These are phyloP conservation scores for Camptophora hylomeconis DNA, from an alignment of 2,329 filamentous ascomycete genomes.

Conservation along the genomic window DNA sequence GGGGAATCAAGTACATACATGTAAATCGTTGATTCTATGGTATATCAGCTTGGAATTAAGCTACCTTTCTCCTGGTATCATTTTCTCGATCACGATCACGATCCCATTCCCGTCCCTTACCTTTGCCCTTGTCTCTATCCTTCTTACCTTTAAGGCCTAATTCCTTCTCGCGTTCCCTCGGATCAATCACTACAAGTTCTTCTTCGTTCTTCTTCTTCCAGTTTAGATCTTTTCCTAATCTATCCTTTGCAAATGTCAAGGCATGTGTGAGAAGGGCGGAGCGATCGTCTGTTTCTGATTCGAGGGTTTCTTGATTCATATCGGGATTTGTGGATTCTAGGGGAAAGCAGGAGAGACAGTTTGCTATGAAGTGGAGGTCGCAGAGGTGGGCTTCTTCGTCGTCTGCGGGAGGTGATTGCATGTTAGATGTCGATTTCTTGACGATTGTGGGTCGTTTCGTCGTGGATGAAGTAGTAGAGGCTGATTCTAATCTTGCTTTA, in stretches of 20 bases:
- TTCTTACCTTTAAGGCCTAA: slow-evolving; percentile 45
- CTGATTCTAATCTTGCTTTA: slow-evolving; percentile 55
- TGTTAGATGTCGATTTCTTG: slow-evolving; percentile 7
- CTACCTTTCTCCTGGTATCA: too few species aligned
- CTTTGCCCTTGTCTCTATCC: slow-evolving; percentile 21
- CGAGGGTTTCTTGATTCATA: slow-evolving; percentile 41
- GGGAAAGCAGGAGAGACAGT: slow-evolving; percentile 92
- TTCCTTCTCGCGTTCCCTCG: slow-evolving; percentile 65
- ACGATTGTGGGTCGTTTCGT: slow-evolving; percentile 2
- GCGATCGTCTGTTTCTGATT: slow-evolving; percentile 38
- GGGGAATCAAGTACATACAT: too few species aligned
- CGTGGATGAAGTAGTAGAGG: slow-evolving; percentile 11
- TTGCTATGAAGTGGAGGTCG: slow-evolving; percentile 89
- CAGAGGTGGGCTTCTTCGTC: slow-evolving; percentile 65
- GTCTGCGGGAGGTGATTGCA: slow-evolving; percentile 11
- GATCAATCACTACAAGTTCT: slow-evolving; percentile 85
- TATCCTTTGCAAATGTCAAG: slow-evolving; percentile 77
- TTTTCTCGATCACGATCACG: not conserved
- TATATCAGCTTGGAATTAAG: too few species aligned
- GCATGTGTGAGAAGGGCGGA: slow-evolving; percentile 70
- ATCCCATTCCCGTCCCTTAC: slow-evolving; percentile 18
- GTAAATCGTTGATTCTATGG: too few species aligned
- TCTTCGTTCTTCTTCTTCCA: slow-evolving; percentile 88
- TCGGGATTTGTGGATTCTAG: slow-evolving; percentile 47
- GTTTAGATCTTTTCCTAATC: slow-evolving; percentile 75